A percentile compares a stretch with the other conserved stretches of the same genome.
Conservation (phyloP, 371 early-diverging fungal genomes). For the Gilbertella persicaria region DNA sequence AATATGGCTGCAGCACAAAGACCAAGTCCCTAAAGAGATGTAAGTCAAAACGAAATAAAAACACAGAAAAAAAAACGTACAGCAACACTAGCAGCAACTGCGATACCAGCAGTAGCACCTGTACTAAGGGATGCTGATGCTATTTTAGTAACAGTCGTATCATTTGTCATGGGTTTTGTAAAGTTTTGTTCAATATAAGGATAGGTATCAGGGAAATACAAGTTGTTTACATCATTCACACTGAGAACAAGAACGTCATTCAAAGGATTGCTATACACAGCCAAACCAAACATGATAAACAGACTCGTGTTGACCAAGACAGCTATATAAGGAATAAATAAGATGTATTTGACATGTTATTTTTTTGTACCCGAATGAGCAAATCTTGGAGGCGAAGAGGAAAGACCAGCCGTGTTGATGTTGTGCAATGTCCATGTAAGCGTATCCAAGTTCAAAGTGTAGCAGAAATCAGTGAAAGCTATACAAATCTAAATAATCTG, state of each 20-base stretch:
- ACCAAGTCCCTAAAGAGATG: background rate
- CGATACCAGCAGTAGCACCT: slow-evolving; percentile 5
- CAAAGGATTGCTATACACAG: slow-evolving; percentile 2
- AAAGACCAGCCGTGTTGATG: too few species aligned
- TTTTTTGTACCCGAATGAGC: too few species aligned
- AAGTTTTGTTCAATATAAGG: slow-evolving; percentile 9
- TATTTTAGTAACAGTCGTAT: background rate
- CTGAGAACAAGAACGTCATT: slow-evolving; percentile 1
- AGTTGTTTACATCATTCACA: slow-evolving; percentile 7
- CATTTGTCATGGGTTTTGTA: background rate
- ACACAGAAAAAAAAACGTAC: background rate
- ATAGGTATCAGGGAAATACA: slow-evolving; percentile 5
- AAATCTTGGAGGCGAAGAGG: too few species aligned
- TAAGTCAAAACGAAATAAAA: background rate
- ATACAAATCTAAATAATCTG: too few species aligned
- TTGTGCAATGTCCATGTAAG: slow-evolving; percentile 9
- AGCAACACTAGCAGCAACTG: background rate
- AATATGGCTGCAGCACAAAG: background rate
- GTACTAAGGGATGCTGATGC: background rate
- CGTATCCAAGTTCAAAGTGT: slow-evolving; percentile 4
- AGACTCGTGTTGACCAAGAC: slow-evolving; percentile 4
- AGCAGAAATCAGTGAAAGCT: slow-evolving; percentile 13
- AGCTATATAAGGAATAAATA: too few species aligned
- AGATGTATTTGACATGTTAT: too few species aligned
- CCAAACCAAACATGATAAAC: slow-evolving; percentile 10